Conservation (phyloP, 2,329 filamentous ascomycete genomes). For the Remersonia thermophila region DNA sequence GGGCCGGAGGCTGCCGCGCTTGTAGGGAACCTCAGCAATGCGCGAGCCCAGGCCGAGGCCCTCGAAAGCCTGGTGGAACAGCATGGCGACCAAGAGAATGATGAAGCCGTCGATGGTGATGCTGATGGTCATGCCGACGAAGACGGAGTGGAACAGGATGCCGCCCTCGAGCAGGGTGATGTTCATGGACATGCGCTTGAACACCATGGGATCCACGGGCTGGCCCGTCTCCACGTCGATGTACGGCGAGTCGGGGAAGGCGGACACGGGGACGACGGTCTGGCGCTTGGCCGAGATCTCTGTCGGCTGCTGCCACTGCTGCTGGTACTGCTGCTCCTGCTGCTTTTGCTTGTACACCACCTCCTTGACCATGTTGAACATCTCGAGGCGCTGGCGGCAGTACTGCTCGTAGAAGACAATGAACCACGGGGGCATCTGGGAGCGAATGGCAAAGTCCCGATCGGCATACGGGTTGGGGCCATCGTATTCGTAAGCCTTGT, state of each 20-base stretch:
- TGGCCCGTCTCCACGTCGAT: slow-evolving; percentile 33
- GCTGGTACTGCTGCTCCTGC: slow-evolving; percentile 8
- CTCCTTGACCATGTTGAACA: slow-evolving; percentile 40
- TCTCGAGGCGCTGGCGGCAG: slow-evolving; percentile 46
- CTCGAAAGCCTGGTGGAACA: slow-evolving; percentile 60
- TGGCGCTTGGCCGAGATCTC: slow-evolving; percentile 5
- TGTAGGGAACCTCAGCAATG: slow-evolving; percentile 54
- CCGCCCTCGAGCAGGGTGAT: slow-evolving; percentile 65
- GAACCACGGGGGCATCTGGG: slow-evolving; percentile 49
- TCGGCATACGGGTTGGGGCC: slow-evolving; percentile 11
- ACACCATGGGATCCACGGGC: slow-evolving; percentile 31
- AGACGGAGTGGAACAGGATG: slow-evolving; percentile 68
- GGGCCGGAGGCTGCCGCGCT: slow-evolving; percentile 41
- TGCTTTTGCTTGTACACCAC: slow-evolving; percentile 7
- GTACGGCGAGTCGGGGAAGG: slow-evolving; percentile 22
- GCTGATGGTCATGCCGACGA: slow-evolving; percentile 61
- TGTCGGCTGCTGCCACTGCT: slow-evolving; percentile 19
- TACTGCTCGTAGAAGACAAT: slow-evolving; percentile 52
- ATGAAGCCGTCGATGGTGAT: slow-evolving; percentile 57
- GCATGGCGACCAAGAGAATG: slow-evolving; percentile 54
- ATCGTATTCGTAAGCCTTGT: neutral
- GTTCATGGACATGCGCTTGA: slow-evolving; percentile 56
- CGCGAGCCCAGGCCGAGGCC: slow-evolving; percentile 59
- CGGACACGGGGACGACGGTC: slow-evolving; percentile 1
- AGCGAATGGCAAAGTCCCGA: slow-evolving; percentile 21